Evolutionary conservation across 192 early-diverging fungal species (phyloP).

Genomic region (Phlyctochytrium planicorne): DNA sequence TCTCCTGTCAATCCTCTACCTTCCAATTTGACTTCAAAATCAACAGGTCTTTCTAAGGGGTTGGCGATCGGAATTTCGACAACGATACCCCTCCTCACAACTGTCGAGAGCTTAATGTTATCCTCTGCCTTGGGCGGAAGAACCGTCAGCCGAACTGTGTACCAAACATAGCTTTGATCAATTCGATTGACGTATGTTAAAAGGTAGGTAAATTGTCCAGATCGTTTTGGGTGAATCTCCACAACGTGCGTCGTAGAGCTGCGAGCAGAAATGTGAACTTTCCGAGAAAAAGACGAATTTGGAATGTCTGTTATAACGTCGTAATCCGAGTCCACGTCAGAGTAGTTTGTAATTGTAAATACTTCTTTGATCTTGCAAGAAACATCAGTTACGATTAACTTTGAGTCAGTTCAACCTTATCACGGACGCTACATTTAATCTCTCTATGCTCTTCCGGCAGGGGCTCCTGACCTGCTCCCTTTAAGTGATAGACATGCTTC

Average conservation of each 20-base stretch:
- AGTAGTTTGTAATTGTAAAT: constrained; percentile 38
- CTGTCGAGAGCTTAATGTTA: constrained; percentile 27
- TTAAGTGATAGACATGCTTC: constrained; percentile 45
- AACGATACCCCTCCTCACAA: constrained; percentile 27
- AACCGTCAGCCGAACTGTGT: constrained; percentile 34
- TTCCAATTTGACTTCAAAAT: constrained; percentile 25
- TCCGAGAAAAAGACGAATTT: constrained; percentile 8
- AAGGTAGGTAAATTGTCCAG: constrained; percentile 25
- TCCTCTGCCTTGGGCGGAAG: constrained; percentile 34
- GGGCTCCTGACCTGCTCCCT: constrained; percentile 44
- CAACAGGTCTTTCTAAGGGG: constrained; percentile 32
- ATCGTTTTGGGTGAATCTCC: constrained; percentile 21
- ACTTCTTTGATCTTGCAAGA: constrained; percentile 19
- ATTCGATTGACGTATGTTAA: constrained; percentile 45
- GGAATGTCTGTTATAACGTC: constrained; percentile 51
- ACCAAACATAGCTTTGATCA: constrained; percentile 50
- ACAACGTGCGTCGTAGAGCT: constrained; percentile 26
- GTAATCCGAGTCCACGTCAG: constrained; percentile 36
- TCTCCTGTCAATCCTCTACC: constrained; percentile 38
- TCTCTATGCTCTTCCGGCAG: constrained; percentile 43
- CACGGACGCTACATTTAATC: constrained; percentile 33
- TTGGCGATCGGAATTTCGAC: constrained; percentile 42
- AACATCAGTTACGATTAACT: neutral
- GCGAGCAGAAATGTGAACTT: constrained; percentile 28
- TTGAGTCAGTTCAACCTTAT: constrained; percentile 11